These are phyloP conservation scores for Pichia sp. DNA, from an alignment of 1,139 yeast genomes.

Conservation along the genomic window DNA sequence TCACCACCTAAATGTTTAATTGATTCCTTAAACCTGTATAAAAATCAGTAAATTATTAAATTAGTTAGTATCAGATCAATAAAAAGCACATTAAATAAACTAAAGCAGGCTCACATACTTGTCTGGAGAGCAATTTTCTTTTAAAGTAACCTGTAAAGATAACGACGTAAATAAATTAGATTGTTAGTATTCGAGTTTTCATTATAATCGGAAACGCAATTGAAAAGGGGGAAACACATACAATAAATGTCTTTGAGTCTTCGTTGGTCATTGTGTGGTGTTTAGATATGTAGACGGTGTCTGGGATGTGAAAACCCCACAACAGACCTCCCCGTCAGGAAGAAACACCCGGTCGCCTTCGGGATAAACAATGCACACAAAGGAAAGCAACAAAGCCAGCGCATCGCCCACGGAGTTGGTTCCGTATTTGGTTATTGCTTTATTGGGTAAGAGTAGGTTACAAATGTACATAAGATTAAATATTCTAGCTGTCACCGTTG, in stretches of 20 bases:
- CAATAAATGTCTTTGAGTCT: conserved; percentile 14
- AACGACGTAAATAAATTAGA: conserved; percentile 4
- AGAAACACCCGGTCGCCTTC: no score
- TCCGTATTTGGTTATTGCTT: no score
- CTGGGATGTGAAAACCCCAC: no score
- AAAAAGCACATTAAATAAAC: no score
- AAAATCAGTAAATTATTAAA: neutral
- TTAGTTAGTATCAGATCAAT: conserved; percentile 3
- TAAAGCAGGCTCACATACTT: conserved; percentile 6
- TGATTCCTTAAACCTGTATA: conserved; percentile 27
- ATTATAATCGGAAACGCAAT: conserved; percentile 13
- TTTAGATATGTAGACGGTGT: no score
- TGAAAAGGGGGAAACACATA: neutral
- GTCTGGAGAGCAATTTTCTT: conserved; percentile 16
- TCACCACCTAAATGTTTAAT: conserved; percentile 49
- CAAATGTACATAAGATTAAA: no score
- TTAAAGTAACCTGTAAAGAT: conserved; percentile 14
- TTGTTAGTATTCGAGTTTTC: conserved; percentile 13
- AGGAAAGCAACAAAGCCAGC: no score
- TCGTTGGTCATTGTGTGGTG: conserved; percentile 8
- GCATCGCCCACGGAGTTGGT: no score
- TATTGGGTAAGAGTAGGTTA: no score
- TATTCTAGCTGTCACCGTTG: no score
- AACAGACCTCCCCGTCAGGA: no score
- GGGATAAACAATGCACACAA: no score